Base-by-base conservation (phyloP, 352 stramenopile species). In the Phytophthora constricta region DNA sequence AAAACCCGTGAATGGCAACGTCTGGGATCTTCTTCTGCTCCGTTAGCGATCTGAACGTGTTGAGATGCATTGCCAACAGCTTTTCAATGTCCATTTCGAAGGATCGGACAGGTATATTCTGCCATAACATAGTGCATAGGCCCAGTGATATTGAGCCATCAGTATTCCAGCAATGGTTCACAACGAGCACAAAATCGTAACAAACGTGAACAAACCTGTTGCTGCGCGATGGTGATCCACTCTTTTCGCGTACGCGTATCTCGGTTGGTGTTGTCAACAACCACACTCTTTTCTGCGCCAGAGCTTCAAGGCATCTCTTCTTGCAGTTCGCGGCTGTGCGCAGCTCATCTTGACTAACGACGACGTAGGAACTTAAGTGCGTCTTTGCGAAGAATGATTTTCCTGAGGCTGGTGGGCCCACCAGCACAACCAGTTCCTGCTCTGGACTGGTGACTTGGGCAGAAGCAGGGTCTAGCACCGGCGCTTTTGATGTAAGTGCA, bases 1-100 rank as follows among this genome's bases (percentile, higher is more conserved):
- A 97, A 68, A 94, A 97, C 23, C 82, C 82, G 51, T 97, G 89
- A 70, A 97, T 96, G 16, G 89, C 88, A 43, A 97, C 85, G 31
- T 90, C 85, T 0, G 90, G 90, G 33, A 97, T 87, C 61, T 89
- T 91, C 45, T 91, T 89, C 50, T 78, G 61, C 37, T 81, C 75
- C 22, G 74, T 92, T 26, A 96, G 70, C 50, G 79, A 90, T 16
- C 90, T 82, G 48, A 92, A 97, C 2, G 77, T 84, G 65, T 97
- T 97, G 27, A 97, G 54, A 42, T 97, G 88, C 76, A 96, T 92
- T 20, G 85, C 66, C 19, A 96, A 58, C n/a, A 77, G 70, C 59
- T 96, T 96, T 46, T 72, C 28, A 1, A 95, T 74, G 17, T 93
- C 82, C 78, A 97, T 86, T 49, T 87, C 76, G 28, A 96, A 87